Percentiles rank a stretch among this genome's conserved stretches.
Evolutionary conservation across 345 rosid species (phyloP).

Genomic region (Psidium guajava): DNA sequence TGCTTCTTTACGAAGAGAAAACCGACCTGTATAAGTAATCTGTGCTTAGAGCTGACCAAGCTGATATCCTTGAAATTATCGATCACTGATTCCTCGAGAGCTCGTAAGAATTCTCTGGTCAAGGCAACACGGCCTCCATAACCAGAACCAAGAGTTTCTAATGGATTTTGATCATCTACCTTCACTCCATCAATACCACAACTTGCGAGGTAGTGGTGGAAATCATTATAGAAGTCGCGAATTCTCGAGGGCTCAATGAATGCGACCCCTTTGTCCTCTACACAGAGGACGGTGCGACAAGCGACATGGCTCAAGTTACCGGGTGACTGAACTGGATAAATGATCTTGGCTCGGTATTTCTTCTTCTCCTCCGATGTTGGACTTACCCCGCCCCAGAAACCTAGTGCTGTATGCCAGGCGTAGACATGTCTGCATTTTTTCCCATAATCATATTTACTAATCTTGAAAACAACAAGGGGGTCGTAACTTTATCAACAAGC

Average conservation of each 20-base stretch:
- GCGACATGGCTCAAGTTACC: slow-evolving; percentile 17
- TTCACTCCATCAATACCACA: slow-evolving; percentile 38
- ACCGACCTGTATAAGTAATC: slow-evolving; percentile 45
- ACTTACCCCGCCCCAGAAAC: slow-evolving; percentile 57
- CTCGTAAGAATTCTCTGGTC: slow-evolving; percentile 41
- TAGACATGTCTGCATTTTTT: slow-evolving; percentile 35
- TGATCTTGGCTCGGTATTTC: slow-evolving; percentile 34
- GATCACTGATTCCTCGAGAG: slow-evolving; percentile 40
- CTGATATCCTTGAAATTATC: slow-evolving; percentile 44
- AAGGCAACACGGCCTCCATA: slow-evolving; percentile 46
- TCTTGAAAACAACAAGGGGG: not conserved
- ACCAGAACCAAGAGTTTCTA: slow-evolving; percentile 48
- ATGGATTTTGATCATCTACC: slow-evolving; percentile 39
- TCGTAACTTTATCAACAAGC: not conserved
- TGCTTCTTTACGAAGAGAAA: not conserved
- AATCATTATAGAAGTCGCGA: slow-evolving; percentile 32
- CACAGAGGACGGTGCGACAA: slow-evolving; percentile 18
- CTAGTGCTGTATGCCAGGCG: slow-evolving; percentile 51
- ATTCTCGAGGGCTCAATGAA: slow-evolving; percentile 32
- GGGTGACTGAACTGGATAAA: slow-evolving; percentile 43
- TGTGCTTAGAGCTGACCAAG: slow-evolving; percentile 34
- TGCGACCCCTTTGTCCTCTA: slow-evolving; percentile 34
- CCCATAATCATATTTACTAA: not conserved
- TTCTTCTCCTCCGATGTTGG: slow-evolving; percentile 39
- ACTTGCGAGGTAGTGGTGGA: slow-evolving; percentile 29